phyloP scores from a whole-genome alignment of 129 eudicot species.

The Cynara cardunculus region DNA sequence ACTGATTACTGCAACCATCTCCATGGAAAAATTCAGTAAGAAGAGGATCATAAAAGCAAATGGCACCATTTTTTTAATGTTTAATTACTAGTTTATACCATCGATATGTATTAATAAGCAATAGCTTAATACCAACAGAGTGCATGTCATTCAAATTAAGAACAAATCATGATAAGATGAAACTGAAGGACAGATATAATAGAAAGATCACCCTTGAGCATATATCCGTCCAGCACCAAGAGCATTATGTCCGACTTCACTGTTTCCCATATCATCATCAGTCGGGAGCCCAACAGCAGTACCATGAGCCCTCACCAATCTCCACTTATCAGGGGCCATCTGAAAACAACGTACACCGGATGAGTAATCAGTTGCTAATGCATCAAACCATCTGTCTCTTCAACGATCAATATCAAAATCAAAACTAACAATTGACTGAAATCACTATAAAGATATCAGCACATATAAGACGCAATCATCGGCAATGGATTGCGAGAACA shows the following conservation, averaged over 20 bases:
- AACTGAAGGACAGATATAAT: not conserved
- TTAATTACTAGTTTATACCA: not conserved
- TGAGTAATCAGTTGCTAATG: not conserved
- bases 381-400: not conserved
- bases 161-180: not conserved
- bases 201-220: constrained; percentile 73
- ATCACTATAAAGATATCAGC: not conserved
- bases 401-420: not conserved
- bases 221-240: constrained; percentile 93
- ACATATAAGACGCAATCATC: not conserved
- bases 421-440: not conserved
- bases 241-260: constrained; percentile 99
- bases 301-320: constrained; percentile 92
- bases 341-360: constrained; percentile 20
- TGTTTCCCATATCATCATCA: constrained; percentile 96
- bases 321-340: constrained; percentile 93
- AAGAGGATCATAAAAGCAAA: not conserved
- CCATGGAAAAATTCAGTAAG: not conserved
- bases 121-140: not conserved
- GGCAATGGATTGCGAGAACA: not conserved
- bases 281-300: constrained; percentile 91
- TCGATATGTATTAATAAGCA: not conserved
- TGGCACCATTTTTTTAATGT: not conserved
- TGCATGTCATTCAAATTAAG: not conserved
- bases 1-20: not conserved